Evolutionary conservation across 176 grass and related monocot genomes (phyloP).

Genomic region (Avena eriantha): DNA sequence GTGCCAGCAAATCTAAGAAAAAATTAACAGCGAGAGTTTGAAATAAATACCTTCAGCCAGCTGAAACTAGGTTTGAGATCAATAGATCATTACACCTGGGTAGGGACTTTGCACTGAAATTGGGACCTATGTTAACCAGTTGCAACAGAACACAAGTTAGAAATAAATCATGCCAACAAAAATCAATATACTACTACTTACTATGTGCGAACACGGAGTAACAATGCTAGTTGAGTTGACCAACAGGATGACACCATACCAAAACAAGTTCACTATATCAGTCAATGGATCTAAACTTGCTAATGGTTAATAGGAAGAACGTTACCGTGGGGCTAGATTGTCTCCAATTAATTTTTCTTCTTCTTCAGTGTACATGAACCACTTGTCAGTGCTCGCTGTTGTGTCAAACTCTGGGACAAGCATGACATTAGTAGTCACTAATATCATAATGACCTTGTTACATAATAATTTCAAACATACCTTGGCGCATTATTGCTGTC

Average conservation of each 20-base stretch:
- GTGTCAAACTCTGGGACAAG: slow-evolving; percentile 44
- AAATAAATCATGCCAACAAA: not conserved
- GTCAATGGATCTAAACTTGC: slow-evolving; percentile 1
- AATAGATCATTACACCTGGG: slow-evolving; percentile 4
- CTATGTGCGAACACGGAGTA: not conserved
- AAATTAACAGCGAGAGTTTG: not conserved
- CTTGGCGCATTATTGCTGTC: slow-evolving; percentile 50
- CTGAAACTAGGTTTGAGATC: not conserved
- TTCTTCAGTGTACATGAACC: slow-evolving; percentile 52
- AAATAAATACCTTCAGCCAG: slow-evolving; percentile 42
- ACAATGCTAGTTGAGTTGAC: not conserved
- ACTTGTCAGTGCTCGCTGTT: slow-evolving; percentile 42
- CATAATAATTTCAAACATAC: slow-evolving; percentile 38
- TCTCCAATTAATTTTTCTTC: slow-evolving; percentile 53
- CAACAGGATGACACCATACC: not conserved
- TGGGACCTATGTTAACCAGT: slow-evolving; percentile 40
- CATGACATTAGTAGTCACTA: slow-evolving; percentile 38
- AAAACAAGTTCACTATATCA: not conserved
- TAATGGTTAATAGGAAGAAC: slow-evolving; percentile 18
- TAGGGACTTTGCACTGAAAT: slow-evolving; percentile 7
- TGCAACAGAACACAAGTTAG: slow-evolving; percentile 15
- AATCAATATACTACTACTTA: not conserved
- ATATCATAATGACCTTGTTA: slow-evolving; percentile 21
- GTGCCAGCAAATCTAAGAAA: not conserved
- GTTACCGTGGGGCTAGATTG: slow-evolving; percentile 46